A percentile compares a stretch with the other conserved stretches of the same genome.
phyloP scores from a whole-genome alignment of 495 filamentous ascomycete species.

The Aspergillus ellipticus region DNA sequence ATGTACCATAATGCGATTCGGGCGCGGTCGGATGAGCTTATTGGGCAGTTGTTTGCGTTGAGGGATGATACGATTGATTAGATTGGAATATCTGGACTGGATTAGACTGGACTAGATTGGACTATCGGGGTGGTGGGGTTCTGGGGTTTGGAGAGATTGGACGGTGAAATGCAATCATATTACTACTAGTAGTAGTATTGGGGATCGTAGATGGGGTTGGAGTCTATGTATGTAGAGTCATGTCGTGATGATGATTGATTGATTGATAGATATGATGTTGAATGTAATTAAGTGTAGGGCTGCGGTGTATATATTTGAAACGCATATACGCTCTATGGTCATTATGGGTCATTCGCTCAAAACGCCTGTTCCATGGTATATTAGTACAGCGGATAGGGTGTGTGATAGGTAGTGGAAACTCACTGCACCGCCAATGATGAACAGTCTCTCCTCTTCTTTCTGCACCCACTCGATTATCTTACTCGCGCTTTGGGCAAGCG shows the following conservation, averaged over 20 bases:
- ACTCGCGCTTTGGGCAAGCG: conserved; percentile 80
- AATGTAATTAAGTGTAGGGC: too few species aligned
- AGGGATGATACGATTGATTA: conserved; percentile 72
- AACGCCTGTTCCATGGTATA: conserved; percentile 20
- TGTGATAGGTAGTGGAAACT: too few species aligned
- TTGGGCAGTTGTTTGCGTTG: conserved; percentile 65
- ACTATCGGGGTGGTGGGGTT: too few species aligned
- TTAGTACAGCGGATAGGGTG: neutral
- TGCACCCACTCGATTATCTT: conserved; percentile 85
- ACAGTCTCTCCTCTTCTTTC: conserved; percentile 85
- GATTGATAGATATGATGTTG: too few species aligned
- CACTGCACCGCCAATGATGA: conserved; percentile 92
- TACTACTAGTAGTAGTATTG: neutral
- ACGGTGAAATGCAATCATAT: too few species aligned
- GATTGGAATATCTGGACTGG: too few species aligned
- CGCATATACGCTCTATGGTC: neutral
- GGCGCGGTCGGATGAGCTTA: conserved; percentile 66
- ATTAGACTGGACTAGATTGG: too few species aligned
- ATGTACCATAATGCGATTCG: conserved; percentile 84
- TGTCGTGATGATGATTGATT: neutral
- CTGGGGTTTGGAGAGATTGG: too few species aligned
- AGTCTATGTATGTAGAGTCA: neutral
- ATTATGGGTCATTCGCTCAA: too few species aligned
- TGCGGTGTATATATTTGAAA: too few species aligned
- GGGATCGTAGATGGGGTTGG: neutral